A percentile compares a stretch with the other conserved stretches of the same genome.
These are phyloP conservation scores for Senecio squalidus DNA, from an alignment of 140 eudicot genomes.

Conservation along the genomic window DNA sequence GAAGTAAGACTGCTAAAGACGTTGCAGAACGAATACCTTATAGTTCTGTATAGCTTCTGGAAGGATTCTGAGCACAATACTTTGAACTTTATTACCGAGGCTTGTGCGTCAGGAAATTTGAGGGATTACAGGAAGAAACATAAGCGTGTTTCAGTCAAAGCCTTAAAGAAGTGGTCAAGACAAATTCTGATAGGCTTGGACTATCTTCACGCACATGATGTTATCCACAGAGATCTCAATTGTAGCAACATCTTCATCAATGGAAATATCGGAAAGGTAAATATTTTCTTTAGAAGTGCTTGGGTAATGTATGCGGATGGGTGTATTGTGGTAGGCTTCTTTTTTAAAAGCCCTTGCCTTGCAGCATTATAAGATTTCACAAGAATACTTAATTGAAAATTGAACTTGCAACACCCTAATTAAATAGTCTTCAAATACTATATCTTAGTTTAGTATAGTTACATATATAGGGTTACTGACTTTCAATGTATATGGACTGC, in stretches of 20 bases:
- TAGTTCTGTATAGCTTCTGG: slow-evolving; percentile 57
- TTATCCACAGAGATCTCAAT: slow-evolving; percentile 68
- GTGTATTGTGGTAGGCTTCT: no score
- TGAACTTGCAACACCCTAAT: no score
- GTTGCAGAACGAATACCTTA: slow-evolving; percentile 47
- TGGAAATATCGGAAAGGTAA: slow-evolving; percentile 71
- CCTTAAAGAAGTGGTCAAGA: slow-evolving; percentile 29
- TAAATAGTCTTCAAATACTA: no score
- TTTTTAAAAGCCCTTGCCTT: no score
- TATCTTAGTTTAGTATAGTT: no score
- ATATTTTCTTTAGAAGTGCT: background rate
- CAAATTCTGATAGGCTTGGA: slow-evolving; percentile 30
- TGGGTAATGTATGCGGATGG: no score
- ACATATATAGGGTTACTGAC: background rate
- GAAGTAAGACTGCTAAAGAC: slow-evolving; percentile 46
- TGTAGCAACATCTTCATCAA: slow-evolving; percentile 77
- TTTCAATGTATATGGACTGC: background rate
- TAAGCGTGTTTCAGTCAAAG: slow-evolving; percentile 21
- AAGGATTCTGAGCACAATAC: slow-evolving; percentile 41
- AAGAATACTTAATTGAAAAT: no score
- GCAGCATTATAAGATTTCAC: no score
- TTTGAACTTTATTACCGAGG: slow-evolving; percentile 68
- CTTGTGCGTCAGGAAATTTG: slow-evolving; percentile 59
- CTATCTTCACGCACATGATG: slow-evolving; percentile 44
- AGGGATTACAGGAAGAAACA: slow-evolving; percentile 36